These are phyloP conservation scores for Aspergillaceae sp. DNA, from an alignment of 2,329 filamentous ascomycete genomes.

Conservation along the genomic window DNA sequence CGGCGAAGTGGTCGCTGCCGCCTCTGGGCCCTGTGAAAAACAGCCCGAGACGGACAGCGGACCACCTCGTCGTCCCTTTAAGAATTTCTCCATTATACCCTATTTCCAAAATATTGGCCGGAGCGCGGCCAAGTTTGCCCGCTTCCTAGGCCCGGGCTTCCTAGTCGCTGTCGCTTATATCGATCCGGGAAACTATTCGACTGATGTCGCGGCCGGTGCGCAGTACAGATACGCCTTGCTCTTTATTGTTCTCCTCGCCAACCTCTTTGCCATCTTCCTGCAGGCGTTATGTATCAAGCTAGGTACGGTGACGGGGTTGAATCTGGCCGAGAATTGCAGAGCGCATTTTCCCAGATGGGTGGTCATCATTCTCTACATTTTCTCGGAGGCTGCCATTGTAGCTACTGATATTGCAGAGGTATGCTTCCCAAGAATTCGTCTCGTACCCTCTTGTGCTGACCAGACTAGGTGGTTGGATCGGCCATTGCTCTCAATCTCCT, in stretches of 20 bases:
- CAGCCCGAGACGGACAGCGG: slow-evolving; percentile 21
- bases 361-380: slow-evolving; percentile 51
- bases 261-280: slow-evolving; percentile 41
- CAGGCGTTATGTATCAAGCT: slow-evolving; percentile 50
- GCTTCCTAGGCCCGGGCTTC: slow-evolving; percentile 42
- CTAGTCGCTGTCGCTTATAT: slow-evolving; percentile 43
- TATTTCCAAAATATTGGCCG: slow-evolving; percentile 7
- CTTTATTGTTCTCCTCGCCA: slow-evolving; percentile 41
- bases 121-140: slow-evolving; percentile 31
- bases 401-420: slow-evolving; percentile 64
- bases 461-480: slow-evolving; percentile 44
- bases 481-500: slow-evolving; percentile 50
- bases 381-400: slow-evolving; percentile 61
- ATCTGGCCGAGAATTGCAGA: slow-evolving; percentile 58
- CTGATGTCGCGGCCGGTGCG: slow-evolving; percentile 42
- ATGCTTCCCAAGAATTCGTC: slow-evolving; percentile 7
- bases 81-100: background rate
- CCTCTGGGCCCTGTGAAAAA: slow-evolving; percentile 17
- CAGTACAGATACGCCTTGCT: slow-evolving; percentile 36
- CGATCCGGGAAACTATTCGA: slow-evolving; percentile 44
- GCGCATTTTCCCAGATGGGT: slow-evolving; percentile 59
- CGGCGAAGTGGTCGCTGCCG: slow-evolving; percentile 22
- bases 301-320: slow-evolving; percentile 59
- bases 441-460: background rate
- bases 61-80: slow-evolving; percentile 23